phyloP scores from a whole-genome alignment of 352 stramenopile genomes.

The Phytophthora kernoviae region DNA sequence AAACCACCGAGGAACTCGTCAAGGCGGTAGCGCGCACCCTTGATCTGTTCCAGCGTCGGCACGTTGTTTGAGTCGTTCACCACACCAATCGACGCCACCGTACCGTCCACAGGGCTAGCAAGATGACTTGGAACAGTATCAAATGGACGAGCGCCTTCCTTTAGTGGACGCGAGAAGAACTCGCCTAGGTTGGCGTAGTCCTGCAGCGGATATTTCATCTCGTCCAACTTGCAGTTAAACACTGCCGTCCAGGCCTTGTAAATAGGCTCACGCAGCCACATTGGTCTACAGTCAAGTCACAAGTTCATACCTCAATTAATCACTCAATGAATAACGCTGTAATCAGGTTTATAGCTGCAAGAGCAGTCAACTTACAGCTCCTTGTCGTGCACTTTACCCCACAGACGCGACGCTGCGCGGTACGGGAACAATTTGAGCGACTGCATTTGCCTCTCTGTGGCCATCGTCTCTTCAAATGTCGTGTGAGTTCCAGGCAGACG shows the following conservation, averaged over 20 bases:
- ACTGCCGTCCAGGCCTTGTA: conserved; percentile 86
- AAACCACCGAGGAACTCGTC: conserved; percentile 80
- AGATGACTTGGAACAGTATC: conserved; percentile 34
- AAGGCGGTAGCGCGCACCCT: conserved; percentile 78
- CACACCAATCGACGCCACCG: conserved; percentile 58
- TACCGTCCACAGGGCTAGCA: conserved; percentile 67
- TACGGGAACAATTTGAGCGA: conserved; percentile 83
- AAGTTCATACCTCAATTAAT: too few species aligned
- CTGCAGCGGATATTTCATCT: conserved; percentile 83
- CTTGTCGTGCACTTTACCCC: conserved; percentile 80
- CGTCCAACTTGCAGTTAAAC: conserved; percentile 85
- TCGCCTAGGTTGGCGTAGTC: conserved; percentile 80
- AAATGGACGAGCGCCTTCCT: conserved; percentile 64
- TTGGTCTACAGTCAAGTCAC: conserved; percentile 43
- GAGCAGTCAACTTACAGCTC: conserved; percentile 53
- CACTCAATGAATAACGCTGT: too few species aligned
- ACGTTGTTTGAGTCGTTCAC: conserved; percentile 54
- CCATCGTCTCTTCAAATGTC: conserved; percentile 71
- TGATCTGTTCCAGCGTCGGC: conserved; percentile 80
- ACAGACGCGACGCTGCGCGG: conserved; percentile 74
- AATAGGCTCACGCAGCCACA: conserved; percentile 69
- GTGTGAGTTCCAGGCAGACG: conserved; percentile 61
- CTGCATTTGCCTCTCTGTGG: conserved; percentile 70
- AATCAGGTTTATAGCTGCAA: background rate
- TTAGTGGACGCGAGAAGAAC: conserved; percentile 86